Conservation (phyloP, 169 alveolate genomes). For the Plasmodium vivax region DNA sequence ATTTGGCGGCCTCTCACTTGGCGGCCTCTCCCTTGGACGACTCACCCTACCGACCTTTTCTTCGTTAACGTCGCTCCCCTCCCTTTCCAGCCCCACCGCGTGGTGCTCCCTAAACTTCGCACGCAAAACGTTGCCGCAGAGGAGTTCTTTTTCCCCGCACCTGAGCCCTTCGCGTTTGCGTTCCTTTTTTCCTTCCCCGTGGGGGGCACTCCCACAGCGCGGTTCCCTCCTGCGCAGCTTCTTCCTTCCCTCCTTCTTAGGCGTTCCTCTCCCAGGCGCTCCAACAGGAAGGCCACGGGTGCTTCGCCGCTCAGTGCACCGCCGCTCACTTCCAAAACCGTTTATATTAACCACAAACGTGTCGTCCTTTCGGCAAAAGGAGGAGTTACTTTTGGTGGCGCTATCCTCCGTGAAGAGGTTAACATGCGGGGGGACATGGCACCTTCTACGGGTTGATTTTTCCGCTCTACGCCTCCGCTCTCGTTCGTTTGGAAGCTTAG, state of each 20-base stretch:
- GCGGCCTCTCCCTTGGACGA: background rate
- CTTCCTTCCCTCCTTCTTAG: background rate
- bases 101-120: constrained; percentile 6
- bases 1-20: background rate
- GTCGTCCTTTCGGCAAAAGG: background rate
- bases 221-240: background rate
- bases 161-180: background rate
- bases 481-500: background rate
- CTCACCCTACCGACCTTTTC: background rate
- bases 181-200: background rate
- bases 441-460: background rate
- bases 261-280: background rate
- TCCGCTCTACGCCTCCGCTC: background rate
- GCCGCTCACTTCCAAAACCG: background rate
- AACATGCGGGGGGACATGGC: background rate
- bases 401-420: background rate
- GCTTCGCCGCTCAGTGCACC: background rate
- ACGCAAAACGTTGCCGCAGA: background rate
- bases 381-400: background rate
- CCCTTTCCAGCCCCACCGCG: background rate
- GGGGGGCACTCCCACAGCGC: background rate
- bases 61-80: background rate
- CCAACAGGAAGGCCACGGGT: background rate
- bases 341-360: background rate
- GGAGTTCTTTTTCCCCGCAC: background rate